Evolutionary conservation across 176 grass and related monocot species (phyloP).

Genomic region (Oryza glumipatula): DNA sequence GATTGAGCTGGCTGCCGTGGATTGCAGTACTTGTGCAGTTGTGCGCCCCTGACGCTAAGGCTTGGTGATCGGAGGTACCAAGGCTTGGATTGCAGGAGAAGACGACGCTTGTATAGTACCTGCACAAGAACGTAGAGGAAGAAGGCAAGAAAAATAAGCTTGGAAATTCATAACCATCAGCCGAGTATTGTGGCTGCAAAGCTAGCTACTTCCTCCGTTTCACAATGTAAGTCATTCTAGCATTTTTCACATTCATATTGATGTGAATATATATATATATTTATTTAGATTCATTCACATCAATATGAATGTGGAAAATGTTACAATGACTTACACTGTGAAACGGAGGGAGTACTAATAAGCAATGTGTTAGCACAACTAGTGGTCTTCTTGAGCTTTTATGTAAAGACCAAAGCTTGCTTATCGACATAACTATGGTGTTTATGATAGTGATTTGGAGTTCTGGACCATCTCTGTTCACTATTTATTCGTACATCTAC

Average conservation of each 20-base stretch:
- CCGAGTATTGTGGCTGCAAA: not conserved
- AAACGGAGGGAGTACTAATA: no score
- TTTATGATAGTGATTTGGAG: not conserved
- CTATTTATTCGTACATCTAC: not conserved
- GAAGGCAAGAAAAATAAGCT: not conserved
- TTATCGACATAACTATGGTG: not conserved
- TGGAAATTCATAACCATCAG: slow-evolving; percentile 14
- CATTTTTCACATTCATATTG: no score
- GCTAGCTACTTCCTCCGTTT: no score
- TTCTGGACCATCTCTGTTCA: not conserved
- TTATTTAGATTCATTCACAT: no score
- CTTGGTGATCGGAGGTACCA: slow-evolving; percentile 48
- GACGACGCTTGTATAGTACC: not conserved
- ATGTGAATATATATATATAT: no score
- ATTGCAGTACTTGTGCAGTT: not conserved
- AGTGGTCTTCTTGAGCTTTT: not conserved
- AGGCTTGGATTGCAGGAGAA: slow-evolving; percentile 11
- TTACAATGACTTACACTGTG: no score
- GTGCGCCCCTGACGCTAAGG: not conserved
- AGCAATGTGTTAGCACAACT: no score
- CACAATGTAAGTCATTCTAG: no score
- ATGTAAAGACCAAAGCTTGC: not conserved
- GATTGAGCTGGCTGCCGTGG: no score
- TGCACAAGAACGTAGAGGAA: not conserved
- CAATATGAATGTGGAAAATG: no score